phyloP scores from a whole-genome alignment of 805 yeast species.

The Candida patagonica region DNA sequence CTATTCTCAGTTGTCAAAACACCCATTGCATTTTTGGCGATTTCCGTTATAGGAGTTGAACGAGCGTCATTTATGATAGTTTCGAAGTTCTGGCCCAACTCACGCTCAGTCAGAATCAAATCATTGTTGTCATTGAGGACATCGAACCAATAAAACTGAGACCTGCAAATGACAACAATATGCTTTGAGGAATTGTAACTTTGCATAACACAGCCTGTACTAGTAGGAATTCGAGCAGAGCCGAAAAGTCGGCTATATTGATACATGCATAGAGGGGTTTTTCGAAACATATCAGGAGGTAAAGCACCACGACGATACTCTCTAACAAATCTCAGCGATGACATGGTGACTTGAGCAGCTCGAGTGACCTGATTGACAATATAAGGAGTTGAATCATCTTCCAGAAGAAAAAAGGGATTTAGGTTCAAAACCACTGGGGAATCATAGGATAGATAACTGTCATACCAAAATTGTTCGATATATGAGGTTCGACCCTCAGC shows the following conservation, averaged over 20 bases:
- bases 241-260: conserved; percentile 85
- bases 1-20: conserved; percentile 86
- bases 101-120: conserved; percentile 63
- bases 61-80: conserved; percentile 69
- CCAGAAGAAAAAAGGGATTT: conserved; percentile 82
- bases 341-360: conserved; percentile 69
- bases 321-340: conserved; percentile 69
- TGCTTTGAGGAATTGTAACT: conserved; percentile 69
- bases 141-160: conserved; percentile 93
- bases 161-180: conserved; percentile 69
- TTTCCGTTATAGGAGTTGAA: conserved; percentile 40
- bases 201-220: conserved; percentile 77
- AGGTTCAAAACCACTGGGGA: conserved; percentile 75
- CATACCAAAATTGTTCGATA: conserved; percentile 93
- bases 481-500: conserved; percentile 60
- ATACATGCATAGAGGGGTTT: conserved; percentile 71
- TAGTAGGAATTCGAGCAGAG: conserved; percentile 76
- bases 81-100: conserved; percentile 63
- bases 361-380: conserved; percentile 50
- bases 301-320: conserved; percentile 69
- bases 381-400: conserved; percentile 73
- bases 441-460: conserved; percentile 78
- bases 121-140: conserved; percentile 69
- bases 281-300: conserved; percentile 58
- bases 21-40: conserved; percentile 75